A percentile compares a stretch with the other conserved stretches of the same genome.
Evolutionary conservation across 2,329 filamentous ascomycete genomes (phyloP).

Genomic region (Penicillium sp.): DNA sequence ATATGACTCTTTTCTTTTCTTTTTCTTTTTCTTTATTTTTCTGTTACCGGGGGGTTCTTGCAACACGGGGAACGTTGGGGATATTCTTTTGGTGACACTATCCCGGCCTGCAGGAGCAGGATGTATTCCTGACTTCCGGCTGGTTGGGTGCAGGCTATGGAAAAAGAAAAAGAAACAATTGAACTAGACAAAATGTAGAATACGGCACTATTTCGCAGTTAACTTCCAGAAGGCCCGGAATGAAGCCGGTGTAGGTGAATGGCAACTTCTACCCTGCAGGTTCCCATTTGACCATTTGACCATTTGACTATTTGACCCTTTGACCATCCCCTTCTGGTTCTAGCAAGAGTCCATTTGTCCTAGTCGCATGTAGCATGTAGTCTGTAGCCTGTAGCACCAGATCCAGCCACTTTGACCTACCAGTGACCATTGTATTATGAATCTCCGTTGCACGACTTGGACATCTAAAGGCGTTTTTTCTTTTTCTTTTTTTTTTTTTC

Average conservation of each 20-base stretch:
- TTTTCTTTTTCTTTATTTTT: constrained; percentile 9
- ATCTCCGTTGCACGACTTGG: constrained; percentile 32
- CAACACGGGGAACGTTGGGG: constrained; percentile 13
- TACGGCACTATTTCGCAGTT: background rate
- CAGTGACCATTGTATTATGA: constrained; percentile 27
- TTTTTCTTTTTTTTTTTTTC: no score
- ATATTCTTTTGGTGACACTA: constrained; percentile 18
- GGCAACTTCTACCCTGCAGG: constrained; percentile 24
- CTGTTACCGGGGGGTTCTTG: constrained; percentile 1
- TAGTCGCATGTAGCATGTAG: background rate
- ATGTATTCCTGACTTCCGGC: constrained; percentile 13
- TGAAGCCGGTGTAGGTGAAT: background rate
- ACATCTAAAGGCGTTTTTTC: constrained; percentile 12
- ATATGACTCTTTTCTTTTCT: background rate
- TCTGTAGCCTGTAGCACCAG: constrained; percentile 14
- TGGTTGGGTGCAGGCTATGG: constrained; percentile 14
- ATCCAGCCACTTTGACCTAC: constrained; percentile 25
- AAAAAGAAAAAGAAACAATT: constrained; percentile 12
- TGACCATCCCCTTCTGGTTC: background rate
- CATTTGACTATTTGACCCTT: constrained; percentile 1
- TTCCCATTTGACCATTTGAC: constrained; percentile 14
- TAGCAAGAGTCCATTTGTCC: background rate
- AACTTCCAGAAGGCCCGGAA: constrained; percentile 17
- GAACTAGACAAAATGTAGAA: constrained; percentile 6
- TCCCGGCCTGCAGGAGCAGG: constrained; percentile 16